Conservation (phyloP, 805 yeast genomes). For the Starmerella stellata region DNA sequence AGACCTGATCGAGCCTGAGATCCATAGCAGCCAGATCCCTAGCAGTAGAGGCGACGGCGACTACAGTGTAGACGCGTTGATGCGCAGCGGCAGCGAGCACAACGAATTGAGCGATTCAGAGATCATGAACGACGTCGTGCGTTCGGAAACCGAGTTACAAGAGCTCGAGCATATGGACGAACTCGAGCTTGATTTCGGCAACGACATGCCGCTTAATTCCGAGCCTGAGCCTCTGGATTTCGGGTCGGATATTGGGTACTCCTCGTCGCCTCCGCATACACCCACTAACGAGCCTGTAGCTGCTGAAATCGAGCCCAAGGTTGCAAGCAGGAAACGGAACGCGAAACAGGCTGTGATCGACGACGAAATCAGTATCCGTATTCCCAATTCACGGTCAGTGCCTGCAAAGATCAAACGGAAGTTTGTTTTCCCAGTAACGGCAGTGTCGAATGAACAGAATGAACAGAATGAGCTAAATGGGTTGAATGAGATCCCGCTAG, state of each 20-base stretch:
- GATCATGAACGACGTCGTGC: not conserved
- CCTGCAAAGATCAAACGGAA: conserved; percentile 5
- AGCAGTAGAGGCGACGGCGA: conserved; percentile 1
- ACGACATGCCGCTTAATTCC: conserved; percentile 1
- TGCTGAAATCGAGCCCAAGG: not conserved
- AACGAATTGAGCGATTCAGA: not conserved
- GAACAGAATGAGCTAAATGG: too few species aligned
- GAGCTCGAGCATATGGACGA: not conserved
- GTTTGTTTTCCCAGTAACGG: not conserved
- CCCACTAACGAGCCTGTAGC: conserved; percentile 6
- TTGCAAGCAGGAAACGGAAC: conserved; percentile 1
- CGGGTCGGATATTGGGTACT: conserved; percentile 10
- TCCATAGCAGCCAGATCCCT: not conserved
- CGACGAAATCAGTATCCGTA: conserved; percentile 4
- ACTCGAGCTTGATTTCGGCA: conserved; percentile 9
- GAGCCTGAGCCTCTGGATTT: conserved; percentile 7
- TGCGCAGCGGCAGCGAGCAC: conserved; percentile 10
- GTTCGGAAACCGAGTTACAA: conserved; percentile 7
- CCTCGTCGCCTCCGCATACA: conserved; percentile 12
- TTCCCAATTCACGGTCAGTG: conserved; percentile 4
- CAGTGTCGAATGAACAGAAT: not conserved
- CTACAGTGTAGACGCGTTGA: conserved; percentile 8
- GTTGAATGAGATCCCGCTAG: conserved; percentile 4
- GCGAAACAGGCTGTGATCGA: conserved; percentile 8
- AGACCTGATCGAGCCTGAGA: not conserved